These are phyloP conservation scores for Medicago lupulina DNA, from an alignment of 306 rosid species.

Conservation along the genomic window DNA sequence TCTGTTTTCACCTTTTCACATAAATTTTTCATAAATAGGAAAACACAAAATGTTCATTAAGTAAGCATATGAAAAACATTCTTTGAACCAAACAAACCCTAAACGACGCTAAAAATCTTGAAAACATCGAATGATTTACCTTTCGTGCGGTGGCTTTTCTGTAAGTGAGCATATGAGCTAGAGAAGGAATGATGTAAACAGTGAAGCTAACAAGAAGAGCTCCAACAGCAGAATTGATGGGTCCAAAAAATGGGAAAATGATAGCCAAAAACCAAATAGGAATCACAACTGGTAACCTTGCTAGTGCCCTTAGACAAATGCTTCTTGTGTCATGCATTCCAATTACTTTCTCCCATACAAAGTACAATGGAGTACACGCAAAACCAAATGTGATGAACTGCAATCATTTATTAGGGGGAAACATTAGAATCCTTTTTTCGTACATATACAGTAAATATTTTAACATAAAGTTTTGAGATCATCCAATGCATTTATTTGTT, in stretches of 20 bases:
- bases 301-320: constrained; percentile 82
- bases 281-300: constrained; percentile 89
- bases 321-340: constrained; percentile 97
- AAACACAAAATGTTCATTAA: too few species aligned
- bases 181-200: constrained; percentile 85
- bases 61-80: too few species aligned
- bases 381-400: constrained; percentile 98
- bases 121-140: constrained; percentile 48
- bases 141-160: constrained; percentile 83
- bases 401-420: constrained; percentile 32
- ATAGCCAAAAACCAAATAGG: constrained; percentile 98
- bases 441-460: neutral
- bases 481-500: constrained; percentile 1
- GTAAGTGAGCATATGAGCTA: constrained; percentile 92
- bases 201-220: constrained; percentile 98
- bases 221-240: constrained; percentile 93
- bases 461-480: neutral
- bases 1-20: too few species aligned
- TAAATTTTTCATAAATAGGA: too few species aligned
- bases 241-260: constrained; percentile 96
- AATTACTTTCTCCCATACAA: constrained; percentile 98
- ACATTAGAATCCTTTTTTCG: neutral
- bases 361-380: constrained; percentile 96
- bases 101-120: too few species aligned
- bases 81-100: too few species aligned